A percentile compares a stretch with the other conserved stretches of the same genome.
These are phyloP conservation scores for Prototheca stagnorum DNA, from an alignment of 163 green algal genomes.

Conservation along the genomic window DNA sequence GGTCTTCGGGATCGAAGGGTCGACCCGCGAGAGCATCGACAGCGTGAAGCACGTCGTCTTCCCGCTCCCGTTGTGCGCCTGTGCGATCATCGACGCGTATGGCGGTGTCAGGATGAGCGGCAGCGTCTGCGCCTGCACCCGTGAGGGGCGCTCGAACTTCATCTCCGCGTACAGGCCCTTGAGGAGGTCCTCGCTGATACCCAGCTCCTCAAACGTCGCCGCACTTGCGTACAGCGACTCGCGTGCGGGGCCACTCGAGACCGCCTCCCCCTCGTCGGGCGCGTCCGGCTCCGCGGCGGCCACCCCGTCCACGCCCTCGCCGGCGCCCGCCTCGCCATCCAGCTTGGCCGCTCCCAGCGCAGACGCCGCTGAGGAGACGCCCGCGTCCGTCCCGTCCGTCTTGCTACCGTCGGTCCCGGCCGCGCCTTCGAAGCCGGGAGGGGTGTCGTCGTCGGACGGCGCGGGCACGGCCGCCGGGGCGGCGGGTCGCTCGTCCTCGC, in stretches of 20 bases:
- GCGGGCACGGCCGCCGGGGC: too few species aligned
- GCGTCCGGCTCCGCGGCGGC: slow-evolving; percentile 1
- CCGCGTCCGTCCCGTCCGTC: too few species aligned
- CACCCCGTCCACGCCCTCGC: background rate
- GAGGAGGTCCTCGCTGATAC: slow-evolving; percentile 44
- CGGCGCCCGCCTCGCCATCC: too few species aligned
- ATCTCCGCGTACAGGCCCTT: slow-evolving; percentile 94
- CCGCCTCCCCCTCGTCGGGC: slow-evolving; percentile 10
- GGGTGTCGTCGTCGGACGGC: too few species aligned
- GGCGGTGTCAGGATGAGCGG: slow-evolving; percentile 87
- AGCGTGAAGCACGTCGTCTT: slow-evolving; percentile 99
- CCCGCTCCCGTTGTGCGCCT: slow-evolving; percentile 93
- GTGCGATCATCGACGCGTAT: slow-evolving; percentile 81
- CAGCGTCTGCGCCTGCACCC: slow-evolving; percentile 72
- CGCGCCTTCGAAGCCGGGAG: too few species aligned
- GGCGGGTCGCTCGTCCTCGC: too few species aligned
- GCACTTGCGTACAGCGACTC: slow-evolving; percentile 61
- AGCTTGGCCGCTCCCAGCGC: too few species aligned
- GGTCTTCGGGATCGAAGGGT: slow-evolving; percentile 38
- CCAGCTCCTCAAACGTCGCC: slow-evolving; percentile 60
- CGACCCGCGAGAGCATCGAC: slow-evolving; percentile 80
- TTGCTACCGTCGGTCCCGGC: too few species aligned
- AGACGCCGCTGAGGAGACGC: too few species aligned
- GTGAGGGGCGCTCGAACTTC: slow-evolving; percentile 90
- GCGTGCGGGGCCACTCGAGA: slow-evolving; percentile 20